phyloP scores from a whole-genome alignment of 2,329 filamentous ascomycete genomes.

The Cladophialophora carrionii region DNA sequence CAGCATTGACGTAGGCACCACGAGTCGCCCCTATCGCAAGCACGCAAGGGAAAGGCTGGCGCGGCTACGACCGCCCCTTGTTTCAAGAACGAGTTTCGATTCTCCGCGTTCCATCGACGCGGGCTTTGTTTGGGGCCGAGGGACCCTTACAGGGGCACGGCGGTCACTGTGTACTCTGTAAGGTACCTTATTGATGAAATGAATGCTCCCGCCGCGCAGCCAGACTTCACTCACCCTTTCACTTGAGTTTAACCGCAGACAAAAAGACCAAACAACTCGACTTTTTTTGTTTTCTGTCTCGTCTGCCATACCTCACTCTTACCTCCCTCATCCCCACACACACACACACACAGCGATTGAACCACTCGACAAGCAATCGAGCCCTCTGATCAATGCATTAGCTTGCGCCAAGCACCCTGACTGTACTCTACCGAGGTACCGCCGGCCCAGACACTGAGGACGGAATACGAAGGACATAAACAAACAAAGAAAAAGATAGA shows the following conservation, averaged over 20 bases:
- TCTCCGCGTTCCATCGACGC: constrained; percentile 14
- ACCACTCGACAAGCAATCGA: not conserved
- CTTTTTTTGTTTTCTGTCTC: not conserved
- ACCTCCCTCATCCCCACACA: not conserved
- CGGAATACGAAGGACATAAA: not conserved
- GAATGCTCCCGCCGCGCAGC: not conserved
- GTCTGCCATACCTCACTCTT: not conserved
- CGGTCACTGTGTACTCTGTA: no score
- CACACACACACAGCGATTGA: not conserved
- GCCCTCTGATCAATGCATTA: not conserved
- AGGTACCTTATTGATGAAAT: no score
- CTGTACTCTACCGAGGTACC: not conserved
- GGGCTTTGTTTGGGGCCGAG: constrained; percentile 12
- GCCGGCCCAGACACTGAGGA: not conserved
- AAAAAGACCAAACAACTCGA: not conserved
- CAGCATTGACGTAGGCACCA: not conserved
- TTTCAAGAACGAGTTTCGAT: constrained; percentile 19
- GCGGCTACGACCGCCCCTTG: constrained; percentile 2
- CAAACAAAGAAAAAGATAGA: not conserved
- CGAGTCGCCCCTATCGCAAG: not conserved
- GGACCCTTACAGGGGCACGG: not conserved
- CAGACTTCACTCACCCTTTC: not conserved
- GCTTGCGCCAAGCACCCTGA: not conserved
- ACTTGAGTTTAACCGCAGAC: not conserved
- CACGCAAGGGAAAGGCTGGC: not conserved